Conservation (phyloP, 208 protist species). For the Trypanosoma theileri region DNA sequence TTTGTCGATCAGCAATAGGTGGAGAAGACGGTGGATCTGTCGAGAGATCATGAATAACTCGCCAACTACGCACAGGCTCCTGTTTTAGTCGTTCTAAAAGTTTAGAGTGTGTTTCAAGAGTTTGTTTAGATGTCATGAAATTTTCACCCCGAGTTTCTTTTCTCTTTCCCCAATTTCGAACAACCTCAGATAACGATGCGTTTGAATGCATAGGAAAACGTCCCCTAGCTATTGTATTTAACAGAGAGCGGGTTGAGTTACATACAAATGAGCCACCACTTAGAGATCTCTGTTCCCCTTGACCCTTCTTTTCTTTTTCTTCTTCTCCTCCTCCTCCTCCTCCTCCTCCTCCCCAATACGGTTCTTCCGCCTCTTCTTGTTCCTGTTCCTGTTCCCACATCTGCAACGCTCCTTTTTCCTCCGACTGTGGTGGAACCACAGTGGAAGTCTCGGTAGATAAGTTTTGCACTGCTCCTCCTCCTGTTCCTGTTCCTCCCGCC, state of each 20-base stretch:
- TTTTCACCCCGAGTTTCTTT: neutral
- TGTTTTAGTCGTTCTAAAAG: constrained; percentile 20
- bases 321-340: constrained; percentile 11
- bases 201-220: constrained; percentile 24
- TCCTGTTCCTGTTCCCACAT: constrained; percentile 18
- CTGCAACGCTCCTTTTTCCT: constrained; percentile 6
- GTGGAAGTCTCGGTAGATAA: neutral
- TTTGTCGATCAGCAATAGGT: neutral
- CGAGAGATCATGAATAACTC: constrained; percentile 35
- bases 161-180: constrained; percentile 5
- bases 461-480: too few species aligned
- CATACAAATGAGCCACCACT: constrained; percentile 2
- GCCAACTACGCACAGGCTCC: constrained; percentile 55
- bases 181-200: constrained; percentile 2
- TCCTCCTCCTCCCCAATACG: constrained; percentile 3
- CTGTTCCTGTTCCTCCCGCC: neutral
- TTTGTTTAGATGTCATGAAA: neutral
- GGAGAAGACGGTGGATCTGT: neutral
- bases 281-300: neutral
- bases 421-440: neutral
- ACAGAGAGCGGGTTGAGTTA: constrained; percentile 5
- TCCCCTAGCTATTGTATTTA: constrained; percentile 18
- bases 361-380: too few species aligned
- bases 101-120: neutral
- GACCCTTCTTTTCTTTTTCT: neutral